These are phyloP conservation scores for Pleurozium schreberi DNA, from an alignment of 225 moss, liverwort and hornwort species.

Conservation along the genomic window DNA sequence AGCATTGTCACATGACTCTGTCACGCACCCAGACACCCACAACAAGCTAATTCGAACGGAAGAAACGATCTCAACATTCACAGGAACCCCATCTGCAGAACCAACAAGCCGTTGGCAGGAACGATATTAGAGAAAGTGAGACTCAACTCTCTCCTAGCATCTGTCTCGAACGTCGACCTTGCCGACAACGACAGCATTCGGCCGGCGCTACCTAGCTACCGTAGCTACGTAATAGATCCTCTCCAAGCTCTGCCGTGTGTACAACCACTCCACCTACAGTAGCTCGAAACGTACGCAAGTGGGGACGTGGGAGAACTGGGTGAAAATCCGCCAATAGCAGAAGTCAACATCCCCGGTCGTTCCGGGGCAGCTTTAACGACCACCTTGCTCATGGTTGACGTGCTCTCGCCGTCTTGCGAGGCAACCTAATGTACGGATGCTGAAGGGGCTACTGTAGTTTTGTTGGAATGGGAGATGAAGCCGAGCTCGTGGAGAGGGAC, in stretches of 20 bases:
- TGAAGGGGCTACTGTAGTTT: background rate
- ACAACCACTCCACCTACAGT: background rate
- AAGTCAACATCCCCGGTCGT: background rate
- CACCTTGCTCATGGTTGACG: background rate
- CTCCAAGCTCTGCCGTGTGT: background rate
- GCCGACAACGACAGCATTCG: background rate
- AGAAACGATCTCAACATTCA: background rate
- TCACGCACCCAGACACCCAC: background rate
- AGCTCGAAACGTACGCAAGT: background rate
- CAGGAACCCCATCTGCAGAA: background rate
- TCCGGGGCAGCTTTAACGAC: constrained; percentile 6
- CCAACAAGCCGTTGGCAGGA: background rate
- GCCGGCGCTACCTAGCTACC: background rate
- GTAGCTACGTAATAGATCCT: background rate
- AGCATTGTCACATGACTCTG: background rate
- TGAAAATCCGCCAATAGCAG: background rate
- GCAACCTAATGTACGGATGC: background rate
- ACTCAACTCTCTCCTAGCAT: background rate
- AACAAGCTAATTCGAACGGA: background rate
- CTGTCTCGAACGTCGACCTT: background rate
- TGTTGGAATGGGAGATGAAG: background rate
- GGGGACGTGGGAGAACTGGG: background rate
- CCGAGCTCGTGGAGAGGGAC: background rate
- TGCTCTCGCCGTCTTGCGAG: background rate
- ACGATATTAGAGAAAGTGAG: background rate